These are phyloP conservation scores for Nakazawaea wickerhamii DNA, from an alignment of 805 yeast genomes.

Conservation along the genomic window DNA sequence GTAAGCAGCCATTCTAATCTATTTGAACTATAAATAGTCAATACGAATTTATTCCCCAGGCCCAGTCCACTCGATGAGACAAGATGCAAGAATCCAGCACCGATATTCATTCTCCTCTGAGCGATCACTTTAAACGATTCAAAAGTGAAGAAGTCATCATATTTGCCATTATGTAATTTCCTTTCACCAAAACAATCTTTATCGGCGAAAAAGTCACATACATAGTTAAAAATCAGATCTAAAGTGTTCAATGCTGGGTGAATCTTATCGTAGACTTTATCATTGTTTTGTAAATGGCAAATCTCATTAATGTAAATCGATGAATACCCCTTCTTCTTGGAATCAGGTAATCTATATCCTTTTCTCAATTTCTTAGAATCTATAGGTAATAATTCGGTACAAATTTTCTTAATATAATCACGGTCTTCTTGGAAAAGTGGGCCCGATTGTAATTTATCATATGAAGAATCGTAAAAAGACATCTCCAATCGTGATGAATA, in stretches of 20 bases:
- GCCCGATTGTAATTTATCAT: background rate
- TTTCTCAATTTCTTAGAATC: background rate
- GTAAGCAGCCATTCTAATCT: conserved; percentile 64
- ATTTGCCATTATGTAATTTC: conserved; percentile 28
- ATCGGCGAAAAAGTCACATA: conserved; percentile 23
- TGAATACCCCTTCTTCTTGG: conserved; percentile 7
- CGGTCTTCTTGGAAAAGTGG: background rate
- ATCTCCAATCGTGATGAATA: background rate
- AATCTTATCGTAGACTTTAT: conserved; percentile 14
- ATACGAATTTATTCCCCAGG: conserved; percentile 34
- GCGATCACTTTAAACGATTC: conserved; percentile 38
- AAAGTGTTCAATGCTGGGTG: conserved; percentile 34
- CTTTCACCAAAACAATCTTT: conserved; percentile 34
- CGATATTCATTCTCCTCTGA: conserved; percentile 40
- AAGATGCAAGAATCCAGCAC: conserved; percentile 47
- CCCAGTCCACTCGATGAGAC: conserved; percentile 23
- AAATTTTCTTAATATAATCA: conserved; percentile 2
- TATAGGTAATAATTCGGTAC: conserved; percentile 2
- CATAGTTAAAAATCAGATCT: conserved; percentile 27
- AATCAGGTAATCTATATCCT: conserved; percentile 4
- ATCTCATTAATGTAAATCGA: conserved; percentile 7
- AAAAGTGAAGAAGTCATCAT: conserved; percentile 37
- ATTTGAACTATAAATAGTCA: conserved; percentile 53
- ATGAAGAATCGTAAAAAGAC: background rate
- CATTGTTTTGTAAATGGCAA: background rate